Percentiles rank a stretch among this genome's conserved stretches.
Conservation (phyloP, 768 basidiomycete species). For the Amanita rubescens region DNA sequence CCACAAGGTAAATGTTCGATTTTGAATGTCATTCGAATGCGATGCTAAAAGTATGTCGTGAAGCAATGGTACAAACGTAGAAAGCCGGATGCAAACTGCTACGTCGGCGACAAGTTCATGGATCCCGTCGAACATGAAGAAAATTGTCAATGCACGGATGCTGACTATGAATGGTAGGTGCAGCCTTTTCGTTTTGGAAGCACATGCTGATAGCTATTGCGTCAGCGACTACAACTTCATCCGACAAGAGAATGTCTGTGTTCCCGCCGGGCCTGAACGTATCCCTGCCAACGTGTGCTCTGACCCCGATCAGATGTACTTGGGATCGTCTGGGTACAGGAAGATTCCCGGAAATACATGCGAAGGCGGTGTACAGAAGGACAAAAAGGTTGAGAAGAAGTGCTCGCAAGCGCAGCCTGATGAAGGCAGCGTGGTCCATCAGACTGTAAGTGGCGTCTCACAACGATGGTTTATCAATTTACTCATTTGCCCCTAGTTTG, state of each 20-base stretch:
- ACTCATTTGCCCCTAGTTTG: slow-evolving; percentile 35
- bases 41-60: not conserved
- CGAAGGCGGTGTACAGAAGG: slow-evolving; percentile 61
- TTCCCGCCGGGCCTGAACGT: slow-evolving; percentile 81
- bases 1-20: slow-evolving; percentile 57
- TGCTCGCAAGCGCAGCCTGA: slow-evolving; percentile 78
- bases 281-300: slow-evolving; percentile 72
- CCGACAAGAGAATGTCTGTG: slow-evolving; percentile 65
- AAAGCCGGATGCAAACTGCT: slow-evolving; percentile 79
- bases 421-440: slow-evolving; percentile 73
- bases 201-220: slow-evolving; percentile 5
- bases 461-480: not conserved
- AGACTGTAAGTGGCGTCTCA: slow-evolving; percentile 42
- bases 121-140: slow-evolving; percentile 85
- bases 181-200: not conserved
- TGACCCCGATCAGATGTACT: slow-evolving; percentile 51
- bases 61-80: slow-evolving; percentile 93
- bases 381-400: slow-evolving; percentile 58
- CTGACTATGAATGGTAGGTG: slow-evolving; percentile 87
- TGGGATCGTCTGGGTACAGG: slow-evolving; percentile 88
- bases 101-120: slow-evolving; percentile 81
- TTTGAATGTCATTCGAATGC: not conserved
- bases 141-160: slow-evolving; percentile 72
- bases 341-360: slow-evolving; percentile 93
- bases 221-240: slow-evolving; percentile 86